These are phyloP conservation scores for Russula emetica DNA, from an alignment of 768 basidiomycete genomes.

Conservation along the genomic window DNA sequence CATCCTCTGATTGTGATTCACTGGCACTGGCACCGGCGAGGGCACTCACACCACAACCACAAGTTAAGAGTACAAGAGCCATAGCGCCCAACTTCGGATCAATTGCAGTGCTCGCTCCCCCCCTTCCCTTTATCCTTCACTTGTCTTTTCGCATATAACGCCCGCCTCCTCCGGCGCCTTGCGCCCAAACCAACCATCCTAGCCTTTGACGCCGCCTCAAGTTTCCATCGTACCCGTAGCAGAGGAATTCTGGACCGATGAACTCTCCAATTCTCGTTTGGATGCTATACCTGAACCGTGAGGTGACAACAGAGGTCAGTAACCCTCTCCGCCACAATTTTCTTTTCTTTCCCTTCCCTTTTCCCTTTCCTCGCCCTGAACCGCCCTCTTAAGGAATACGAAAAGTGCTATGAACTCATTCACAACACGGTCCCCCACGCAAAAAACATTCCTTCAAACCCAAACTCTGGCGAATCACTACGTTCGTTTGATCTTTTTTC, in stretches of 20 bases:
- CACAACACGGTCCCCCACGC: slow-evolving; percentile 57
- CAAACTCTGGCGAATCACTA: slow-evolving; percentile 57
- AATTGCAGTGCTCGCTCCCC: not conserved
- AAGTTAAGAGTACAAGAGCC: not conserved
- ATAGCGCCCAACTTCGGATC: slow-evolving; percentile 25
- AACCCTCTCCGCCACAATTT: slow-evolving; percentile 2
- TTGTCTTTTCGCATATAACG: slow-evolving; percentile 18
- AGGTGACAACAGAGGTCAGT: slow-evolving; percentile 61
- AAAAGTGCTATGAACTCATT: slow-evolving; percentile 58
- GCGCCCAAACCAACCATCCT: slow-evolving; percentile 20
- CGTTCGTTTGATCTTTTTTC: slow-evolving; percentile 43
- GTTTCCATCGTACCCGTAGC: slow-evolving; percentile 1
- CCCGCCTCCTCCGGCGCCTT: slow-evolving; percentile 3
- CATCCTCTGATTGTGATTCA: not conserved
- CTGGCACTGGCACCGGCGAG: not conserved
- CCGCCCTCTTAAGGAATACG: slow-evolving; percentile 57
- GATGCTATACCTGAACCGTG: slow-evolving; percentile 75
- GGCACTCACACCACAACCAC: not conserved
- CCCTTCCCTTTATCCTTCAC: not conserved
- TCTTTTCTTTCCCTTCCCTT: not conserved
- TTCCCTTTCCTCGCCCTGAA: slow-evolving; percentile 18
- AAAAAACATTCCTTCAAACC: slow-evolving; percentile 46
- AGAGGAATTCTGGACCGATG: slow-evolving; percentile 29
- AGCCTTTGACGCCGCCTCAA: slow-evolving; percentile 23
- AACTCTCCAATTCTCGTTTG: slow-evolving; percentile 72